Conservation (phyloP, 1,139 yeast genomes). For the Chernovozyma aurita region DNA sequence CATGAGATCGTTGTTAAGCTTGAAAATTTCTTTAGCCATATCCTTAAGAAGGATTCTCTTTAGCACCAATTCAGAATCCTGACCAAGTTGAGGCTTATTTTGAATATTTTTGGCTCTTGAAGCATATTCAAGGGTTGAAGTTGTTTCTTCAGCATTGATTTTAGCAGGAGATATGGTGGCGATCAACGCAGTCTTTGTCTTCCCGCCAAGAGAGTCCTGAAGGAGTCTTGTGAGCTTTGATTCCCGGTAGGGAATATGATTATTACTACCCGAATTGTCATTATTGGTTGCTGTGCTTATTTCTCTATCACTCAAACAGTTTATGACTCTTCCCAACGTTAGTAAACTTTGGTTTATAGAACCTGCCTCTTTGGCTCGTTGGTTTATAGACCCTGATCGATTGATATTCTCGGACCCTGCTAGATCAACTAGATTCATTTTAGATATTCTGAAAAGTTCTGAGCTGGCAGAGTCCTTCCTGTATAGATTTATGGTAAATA, state of each 20-base stretch:
- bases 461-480: conserved; percentile 36
- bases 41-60: conserved; percentile 57
- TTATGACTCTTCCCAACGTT: conserved; percentile 82
- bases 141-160: conserved; percentile 69
- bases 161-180: conserved; percentile 83
- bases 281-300: conserved; percentile 19
- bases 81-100: conserved; percentile 60
- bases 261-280: not conserved
- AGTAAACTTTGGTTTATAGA: conserved; percentile 79
- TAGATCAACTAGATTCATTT: conserved; percentile 76
- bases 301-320: conserved; percentile 45
- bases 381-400: conserved; percentile 74
- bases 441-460: conserved; percentile 48
- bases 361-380: conserved; percentile 85
- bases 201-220: conserved; percentile 82
- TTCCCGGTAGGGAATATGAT: conserved; percentile 83
- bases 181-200: conserved; percentile 71
- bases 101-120: conserved; percentile 74
- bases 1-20: conserved; percentile 51
- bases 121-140: conserved; percentile 83
- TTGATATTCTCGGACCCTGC: conserved; percentile 86
- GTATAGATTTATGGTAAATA: conserved; percentile 58
- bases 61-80: conserved; percentile 51
- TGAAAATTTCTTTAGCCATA: conserved; percentile 52
- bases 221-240: conserved; percentile 74